phyloP scores from a whole-genome alignment of 2,329 filamentous ascomycete genomes.

The Colletotrichum chrysophilum region DNA sequence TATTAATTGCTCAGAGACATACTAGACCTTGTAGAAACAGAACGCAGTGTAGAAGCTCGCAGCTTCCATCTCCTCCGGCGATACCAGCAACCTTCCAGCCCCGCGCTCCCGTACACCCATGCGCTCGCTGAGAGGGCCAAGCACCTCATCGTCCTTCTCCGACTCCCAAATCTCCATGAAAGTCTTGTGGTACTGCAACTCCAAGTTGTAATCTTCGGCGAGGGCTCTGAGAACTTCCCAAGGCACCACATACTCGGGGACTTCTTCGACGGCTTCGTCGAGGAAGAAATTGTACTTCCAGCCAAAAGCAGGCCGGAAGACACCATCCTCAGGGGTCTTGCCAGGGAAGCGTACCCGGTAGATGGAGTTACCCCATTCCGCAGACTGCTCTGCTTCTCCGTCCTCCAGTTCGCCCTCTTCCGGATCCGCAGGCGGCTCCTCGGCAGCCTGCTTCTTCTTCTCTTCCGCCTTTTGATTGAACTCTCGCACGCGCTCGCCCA shows the following conservation, averaged over 20 bases:
- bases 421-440: slow-evolving; percentile 33
- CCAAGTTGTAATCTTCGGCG: slow-evolving; percentile 95
- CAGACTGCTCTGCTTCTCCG: slow-evolving; percentile 66
- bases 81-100: slow-evolving; percentile 72
- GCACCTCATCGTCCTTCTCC: slow-evolving; percentile 82
- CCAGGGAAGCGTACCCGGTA: slow-evolving; percentile 90
- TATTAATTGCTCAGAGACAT: background rate
- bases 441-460: slow-evolving; percentile 39
- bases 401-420: slow-evolving; percentile 60
- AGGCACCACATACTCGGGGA: slow-evolving; percentile 96
- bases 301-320: slow-evolving; percentile 93
- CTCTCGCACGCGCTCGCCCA: slow-evolving; percentile 77
- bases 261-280: slow-evolving; percentile 93
- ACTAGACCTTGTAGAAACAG: slow-evolving; percentile 92
- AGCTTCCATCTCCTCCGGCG: slow-evolving; percentile 89
- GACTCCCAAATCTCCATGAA: slow-evolving; percentile 92
- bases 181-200: slow-evolving; percentile 90
- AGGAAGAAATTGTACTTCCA: slow-evolving; percentile 99
- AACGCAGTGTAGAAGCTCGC: slow-evolving; percentile 92
- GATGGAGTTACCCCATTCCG: slow-evolving; percentile 91
- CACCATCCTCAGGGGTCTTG: slow-evolving; percentile 80
- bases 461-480: slow-evolving; percentile 67
- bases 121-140: slow-evolving; percentile 88
- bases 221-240: slow-evolving; percentile 97
- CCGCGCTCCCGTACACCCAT: slow-evolving; percentile 87